A percentile compares a stretch with the other conserved stretches of the same genome.
Evolutionary conservation across 352 stramenopile species (phyloP).

Genomic region (Globisporangium cystogenes): DNA sequence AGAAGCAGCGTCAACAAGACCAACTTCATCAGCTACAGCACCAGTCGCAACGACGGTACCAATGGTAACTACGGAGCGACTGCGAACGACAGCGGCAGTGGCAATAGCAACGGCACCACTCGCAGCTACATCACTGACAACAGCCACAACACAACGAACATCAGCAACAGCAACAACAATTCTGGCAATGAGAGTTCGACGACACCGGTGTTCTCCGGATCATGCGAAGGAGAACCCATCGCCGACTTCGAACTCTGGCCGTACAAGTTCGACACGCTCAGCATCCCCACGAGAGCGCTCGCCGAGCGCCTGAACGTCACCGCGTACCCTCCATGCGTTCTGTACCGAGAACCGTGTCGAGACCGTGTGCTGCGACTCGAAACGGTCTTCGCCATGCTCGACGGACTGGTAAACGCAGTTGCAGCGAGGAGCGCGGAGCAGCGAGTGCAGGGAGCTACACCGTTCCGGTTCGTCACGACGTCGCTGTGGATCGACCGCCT

Average conservation of each 20-base stretch:
- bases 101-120: too few species aligned
- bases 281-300: slow-evolving; percentile 13
- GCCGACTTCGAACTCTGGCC: slow-evolving; percentile 16
- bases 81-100: too few species aligned
- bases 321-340: slow-evolving; percentile 4
- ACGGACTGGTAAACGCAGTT: slow-evolving; percentile 20
- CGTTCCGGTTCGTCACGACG: slow-evolving; percentile 18
- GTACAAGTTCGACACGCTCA: slow-evolving; percentile 35
- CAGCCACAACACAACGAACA: too few species aligned
- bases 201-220: slow-evolving; percentile 6
- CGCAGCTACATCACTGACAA: too few species aligned
- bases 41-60: too few species aligned
- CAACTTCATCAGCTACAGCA: too few species aligned
- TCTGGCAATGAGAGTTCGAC: not conserved
- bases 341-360: slow-evolving; percentile 7
- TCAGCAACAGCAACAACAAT: not conserved
- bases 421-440: not conserved
- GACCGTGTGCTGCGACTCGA: slow-evolving; percentile 11
- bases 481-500: slow-evolving; percentile 37
- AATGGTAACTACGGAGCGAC: too few species aligned
- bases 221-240: slow-evolving; percentile 10
- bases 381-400: slow-evolving; percentile 26
- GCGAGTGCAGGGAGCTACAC: not conserved
- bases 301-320: slow-evolving; percentile 11
- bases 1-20: too few species aligned